Evolutionary conservation across 805 yeast genomes (phyloP).

Genomic region (Pichia thaimueangensis): DNA sequence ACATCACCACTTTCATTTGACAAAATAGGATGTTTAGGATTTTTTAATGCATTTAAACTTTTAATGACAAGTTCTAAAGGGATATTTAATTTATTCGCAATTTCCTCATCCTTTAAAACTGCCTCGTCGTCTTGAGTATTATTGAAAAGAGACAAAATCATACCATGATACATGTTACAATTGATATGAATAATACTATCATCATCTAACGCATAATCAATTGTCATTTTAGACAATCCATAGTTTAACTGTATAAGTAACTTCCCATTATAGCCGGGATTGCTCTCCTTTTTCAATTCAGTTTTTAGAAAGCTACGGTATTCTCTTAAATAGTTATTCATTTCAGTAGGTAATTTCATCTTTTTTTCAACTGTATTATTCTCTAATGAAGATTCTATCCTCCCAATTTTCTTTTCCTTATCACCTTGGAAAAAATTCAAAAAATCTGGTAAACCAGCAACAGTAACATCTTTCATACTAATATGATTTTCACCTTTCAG

Average conservation of each 20-base stretch:
- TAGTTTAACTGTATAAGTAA: neutral
- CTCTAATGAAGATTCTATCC: neutral
- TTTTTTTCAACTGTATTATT: neutral
- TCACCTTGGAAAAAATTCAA: too few relatives aligned
- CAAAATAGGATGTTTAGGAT: neutral
- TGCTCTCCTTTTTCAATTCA: neutral
- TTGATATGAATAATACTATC: neutral
- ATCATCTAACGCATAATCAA: neutral
- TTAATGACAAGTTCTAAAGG: neutral
- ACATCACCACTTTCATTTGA: neutral
- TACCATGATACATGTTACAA: constrained; percentile 8
- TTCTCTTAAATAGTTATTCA: neutral
- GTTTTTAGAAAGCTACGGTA: neutral
- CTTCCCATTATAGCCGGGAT: neutral
- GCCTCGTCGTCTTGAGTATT: neutral
- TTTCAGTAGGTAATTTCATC: neutral
- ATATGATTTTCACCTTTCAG: neutral
- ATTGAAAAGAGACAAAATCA: constrained; percentile 4
- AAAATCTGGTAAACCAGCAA: neutral
- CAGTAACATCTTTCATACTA: neutral
- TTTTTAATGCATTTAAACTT: neutral
- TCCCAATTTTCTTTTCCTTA: neutral
- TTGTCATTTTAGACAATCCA: neutral
- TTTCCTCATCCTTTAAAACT: neutral
- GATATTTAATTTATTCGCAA: neutral